A percentile compares a stretch with the other conserved stretches of the same genome.
Evolutionary conservation across 495 filamentous ascomycete genomes (phyloP).

Genomic region (Neurospora sublineolata): DNA sequence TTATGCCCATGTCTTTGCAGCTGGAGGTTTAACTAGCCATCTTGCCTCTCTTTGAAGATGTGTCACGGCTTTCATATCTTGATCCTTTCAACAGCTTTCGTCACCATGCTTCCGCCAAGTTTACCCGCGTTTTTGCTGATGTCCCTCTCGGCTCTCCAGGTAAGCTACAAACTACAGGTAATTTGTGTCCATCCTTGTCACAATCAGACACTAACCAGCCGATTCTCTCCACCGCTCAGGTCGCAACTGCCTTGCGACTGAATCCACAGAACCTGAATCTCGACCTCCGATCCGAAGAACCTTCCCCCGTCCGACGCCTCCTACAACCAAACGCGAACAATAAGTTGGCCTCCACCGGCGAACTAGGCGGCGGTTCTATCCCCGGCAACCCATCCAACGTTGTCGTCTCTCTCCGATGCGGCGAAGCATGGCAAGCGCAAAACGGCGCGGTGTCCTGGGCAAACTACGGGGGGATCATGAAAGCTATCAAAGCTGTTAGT

Average conservation of each 20-base stretch:
- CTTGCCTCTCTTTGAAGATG: background rate
- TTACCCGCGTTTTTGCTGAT: background rate
- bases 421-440: background rate
- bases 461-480: background rate
- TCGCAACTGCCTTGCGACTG: background rate
- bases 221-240: background rate
- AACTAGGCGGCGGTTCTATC: background rate
- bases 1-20: background rate
- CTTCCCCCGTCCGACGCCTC: background rate
- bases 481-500: background rate
- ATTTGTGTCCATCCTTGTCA: too few relatives aligned
- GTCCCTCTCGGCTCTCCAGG: background rate
- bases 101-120: background rate
- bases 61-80: background rate
- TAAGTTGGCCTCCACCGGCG: background rate
- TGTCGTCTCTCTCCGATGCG: accelerated
- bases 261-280: background rate
- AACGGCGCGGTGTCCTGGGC: background rate
- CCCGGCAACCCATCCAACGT: background rate
- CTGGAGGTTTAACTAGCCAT: background rate
- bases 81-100: background rate
- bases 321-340: background rate
- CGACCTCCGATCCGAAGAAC: background rate
- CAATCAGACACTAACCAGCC: background rate
- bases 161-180: too few relatives aligned